phyloP scores from a whole-genome alignment of 257 asterid genomes.

The Paraleonurus japonicus region DNA sequence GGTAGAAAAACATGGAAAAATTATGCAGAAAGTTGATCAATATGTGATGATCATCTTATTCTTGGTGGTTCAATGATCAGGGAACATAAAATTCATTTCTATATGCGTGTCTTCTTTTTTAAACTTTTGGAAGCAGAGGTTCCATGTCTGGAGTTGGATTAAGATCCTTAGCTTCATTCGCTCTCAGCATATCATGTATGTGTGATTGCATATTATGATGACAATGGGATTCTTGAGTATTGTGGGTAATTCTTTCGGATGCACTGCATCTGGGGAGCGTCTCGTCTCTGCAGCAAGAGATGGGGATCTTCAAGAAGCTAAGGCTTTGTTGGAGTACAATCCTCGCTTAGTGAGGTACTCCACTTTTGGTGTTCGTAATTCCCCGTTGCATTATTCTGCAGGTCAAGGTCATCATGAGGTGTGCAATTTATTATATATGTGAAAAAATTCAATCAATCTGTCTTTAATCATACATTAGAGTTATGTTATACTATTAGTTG shows the following conservation, averaged over 20 bases:
- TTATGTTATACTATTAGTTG: conserved; percentile 10
- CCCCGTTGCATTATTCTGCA: conserved; percentile 89
- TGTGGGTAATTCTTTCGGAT: conserved; percentile 92
- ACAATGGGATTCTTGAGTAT: conserved; percentile 70
- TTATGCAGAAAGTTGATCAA: conserved; percentile 12
- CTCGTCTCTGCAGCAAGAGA: conserved; percentile 92
- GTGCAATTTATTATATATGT: background rate
- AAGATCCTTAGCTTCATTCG: conserved; percentile 12
- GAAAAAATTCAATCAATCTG: background rate
- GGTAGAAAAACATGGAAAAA: conserved; percentile 31
- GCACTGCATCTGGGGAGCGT: conserved; percentile 91
- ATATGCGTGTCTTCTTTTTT: background rate
- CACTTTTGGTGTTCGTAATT: conserved; percentile 86
- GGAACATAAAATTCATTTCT: background rate
- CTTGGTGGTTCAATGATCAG: conserved; percentile 19
- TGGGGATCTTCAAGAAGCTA: conserved; percentile 92
- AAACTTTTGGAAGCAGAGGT: background rate
- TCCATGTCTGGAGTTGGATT: conserved; percentile 18
- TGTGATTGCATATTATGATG: conserved; percentile 26
- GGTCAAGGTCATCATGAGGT: conserved; percentile 98
- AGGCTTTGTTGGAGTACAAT: conserved; percentile 85
- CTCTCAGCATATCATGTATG: background rate
- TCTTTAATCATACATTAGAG: background rate
- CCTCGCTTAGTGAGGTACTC: conserved; percentile 88
- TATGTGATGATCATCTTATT: conserved; percentile 14